A percentile compares a stretch with the other conserved stretches of the same genome.
phyloP scores from a whole-genome alignment of 176 grass and related monocot genomes.

The Chrysopogon serrulatus region DNA sequence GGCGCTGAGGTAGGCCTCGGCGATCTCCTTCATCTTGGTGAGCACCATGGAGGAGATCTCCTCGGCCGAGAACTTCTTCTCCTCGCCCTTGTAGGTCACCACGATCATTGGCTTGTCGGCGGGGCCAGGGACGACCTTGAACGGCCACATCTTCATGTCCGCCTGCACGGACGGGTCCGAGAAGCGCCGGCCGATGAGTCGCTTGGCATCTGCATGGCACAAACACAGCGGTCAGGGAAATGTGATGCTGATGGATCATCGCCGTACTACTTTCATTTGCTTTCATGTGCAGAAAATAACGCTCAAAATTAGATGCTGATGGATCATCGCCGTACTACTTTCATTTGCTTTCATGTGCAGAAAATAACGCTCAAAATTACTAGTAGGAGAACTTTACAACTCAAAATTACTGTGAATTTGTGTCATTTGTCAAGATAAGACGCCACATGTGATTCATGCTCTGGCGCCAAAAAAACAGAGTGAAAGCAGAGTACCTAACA shows the following conservation, averaged over 20 bases:
- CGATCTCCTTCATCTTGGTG: conserved; percentile 77
- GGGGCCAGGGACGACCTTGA: conserved; percentile 61
- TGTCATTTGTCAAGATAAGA: too few species aligned
- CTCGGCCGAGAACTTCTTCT: conserved; percentile 73
- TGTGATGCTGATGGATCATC: neutral
- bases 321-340: too few species aligned
- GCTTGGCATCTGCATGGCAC: conserved; percentile 57
- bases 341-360: too few species aligned
- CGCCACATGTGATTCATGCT: neutral
- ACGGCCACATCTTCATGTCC: conserved; percentile 94
- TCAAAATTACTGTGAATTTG: too few species aligned
- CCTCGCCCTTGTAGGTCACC: conserved; percentile 67
- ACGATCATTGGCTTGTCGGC: conserved; percentile 83
- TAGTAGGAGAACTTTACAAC: too few species aligned
- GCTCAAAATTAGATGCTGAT: too few species aligned
- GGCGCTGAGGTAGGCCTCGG: conserved; percentile 49
- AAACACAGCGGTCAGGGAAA: neutral
- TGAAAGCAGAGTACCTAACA: neutral
- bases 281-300: too few species aligned
- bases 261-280: too few species aligned
- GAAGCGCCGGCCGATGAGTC: conserved; percentile 76
- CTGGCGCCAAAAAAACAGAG: neutral
- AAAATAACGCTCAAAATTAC: too few species aligned
- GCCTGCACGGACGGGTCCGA: conserved; percentile 65
- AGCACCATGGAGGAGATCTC: conserved; percentile 97